A percentile compares a stretch with the other conserved stretches of the same genome.
These are phyloP conservation scores for Leucosporidium scottii DNA, from an alignment of 768 basidiomycete species.

Conservation along the genomic window DNA sequence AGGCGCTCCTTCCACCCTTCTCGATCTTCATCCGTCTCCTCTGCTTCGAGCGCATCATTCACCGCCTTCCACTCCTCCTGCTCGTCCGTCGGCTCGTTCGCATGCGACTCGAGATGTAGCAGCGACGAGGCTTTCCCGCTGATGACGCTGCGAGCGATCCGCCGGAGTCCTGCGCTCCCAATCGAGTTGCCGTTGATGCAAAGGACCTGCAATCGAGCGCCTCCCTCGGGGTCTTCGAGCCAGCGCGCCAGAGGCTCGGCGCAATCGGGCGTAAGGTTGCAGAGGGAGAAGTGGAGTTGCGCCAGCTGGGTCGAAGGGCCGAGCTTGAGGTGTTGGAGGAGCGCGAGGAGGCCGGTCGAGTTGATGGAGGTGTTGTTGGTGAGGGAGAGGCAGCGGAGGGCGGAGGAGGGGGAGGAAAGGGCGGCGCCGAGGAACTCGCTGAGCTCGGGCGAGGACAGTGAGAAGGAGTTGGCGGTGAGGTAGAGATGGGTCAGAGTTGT, in stretches of 20 bases:
- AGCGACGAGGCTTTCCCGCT: constrained; percentile 13
- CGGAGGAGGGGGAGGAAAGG: constrained; percentile 17
- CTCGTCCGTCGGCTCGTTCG: constrained; percentile 14
- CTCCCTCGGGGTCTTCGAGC: constrained; percentile 18
- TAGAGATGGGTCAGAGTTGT: constrained; percentile 15
- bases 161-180: constrained; percentile 2
- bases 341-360: neutral
- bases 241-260: constrained; percentile 22
- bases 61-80: constrained; percentile 3
- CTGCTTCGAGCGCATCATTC: neutral
- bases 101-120: constrained; percentile 25
- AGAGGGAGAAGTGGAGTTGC: constrained; percentile 22
- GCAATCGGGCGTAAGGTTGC: constrained; percentile 12
- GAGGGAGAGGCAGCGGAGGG: constrained; percentile 22
- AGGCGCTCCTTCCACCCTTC: constrained; percentile 4
- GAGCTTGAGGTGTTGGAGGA: constrained; percentile 16
- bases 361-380: constrained; percentile 21
- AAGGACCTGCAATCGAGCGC: constrained; percentile 14
- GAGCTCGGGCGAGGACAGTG: constrained; percentile 14
- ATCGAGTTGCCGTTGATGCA: constrained; percentile 14
- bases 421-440: constrained; percentile 22
- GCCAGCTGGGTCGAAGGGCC: constrained; percentile 13
- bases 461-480: constrained; percentile 22
- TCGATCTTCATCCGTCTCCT: neutral
- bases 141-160: constrained; percentile 12